Evolutionary conservation across 148 eudicot genomes (phyloP).

Genomic region (Polygonum maritimum): DNA sequence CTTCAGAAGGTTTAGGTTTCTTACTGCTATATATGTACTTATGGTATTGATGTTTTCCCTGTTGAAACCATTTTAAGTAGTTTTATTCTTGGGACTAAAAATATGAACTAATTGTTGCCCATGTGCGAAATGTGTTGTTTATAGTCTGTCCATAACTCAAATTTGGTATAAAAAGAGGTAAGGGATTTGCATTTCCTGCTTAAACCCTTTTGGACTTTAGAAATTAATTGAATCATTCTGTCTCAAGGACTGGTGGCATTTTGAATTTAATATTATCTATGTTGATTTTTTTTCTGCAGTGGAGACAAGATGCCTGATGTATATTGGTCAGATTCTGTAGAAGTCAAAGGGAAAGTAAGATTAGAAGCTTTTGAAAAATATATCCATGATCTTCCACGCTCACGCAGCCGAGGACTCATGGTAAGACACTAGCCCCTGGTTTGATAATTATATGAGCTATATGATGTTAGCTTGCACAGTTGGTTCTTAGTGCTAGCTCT

Average conservation of each 20-base stretch:
- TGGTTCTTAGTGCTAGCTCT: not conserved
- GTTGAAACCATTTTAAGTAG: not conserved
- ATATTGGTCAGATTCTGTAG: constrained; percentile 58
- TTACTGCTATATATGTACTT: constrained; percentile 10
- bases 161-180: not conserved
- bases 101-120: not conserved
- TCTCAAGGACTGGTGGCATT: not conserved
- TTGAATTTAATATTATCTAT: constrained; percentile 17
- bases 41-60: not conserved
- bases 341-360: constrained; percentile 78
- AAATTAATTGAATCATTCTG: not conserved
- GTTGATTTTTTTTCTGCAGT: constrained; percentile 38
- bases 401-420: constrained; percentile 77
- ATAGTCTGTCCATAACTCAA: not conserved
- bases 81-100: not conserved
- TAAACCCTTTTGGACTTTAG: not conserved
- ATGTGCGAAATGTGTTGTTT: not conserved
- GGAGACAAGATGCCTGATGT: constrained; percentile 75
- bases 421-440: constrained; percentile 34
- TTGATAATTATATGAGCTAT: not conserved
- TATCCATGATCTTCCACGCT: constrained; percentile 79
- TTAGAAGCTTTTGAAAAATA: constrained; percentile 81
- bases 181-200: not conserved
- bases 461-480: not conserved
- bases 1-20: constrained; percentile 55